Evolutionary conservation across 768 basidiomycete species (phyloP).

Genomic region (Amanita exitialis): DNA sequence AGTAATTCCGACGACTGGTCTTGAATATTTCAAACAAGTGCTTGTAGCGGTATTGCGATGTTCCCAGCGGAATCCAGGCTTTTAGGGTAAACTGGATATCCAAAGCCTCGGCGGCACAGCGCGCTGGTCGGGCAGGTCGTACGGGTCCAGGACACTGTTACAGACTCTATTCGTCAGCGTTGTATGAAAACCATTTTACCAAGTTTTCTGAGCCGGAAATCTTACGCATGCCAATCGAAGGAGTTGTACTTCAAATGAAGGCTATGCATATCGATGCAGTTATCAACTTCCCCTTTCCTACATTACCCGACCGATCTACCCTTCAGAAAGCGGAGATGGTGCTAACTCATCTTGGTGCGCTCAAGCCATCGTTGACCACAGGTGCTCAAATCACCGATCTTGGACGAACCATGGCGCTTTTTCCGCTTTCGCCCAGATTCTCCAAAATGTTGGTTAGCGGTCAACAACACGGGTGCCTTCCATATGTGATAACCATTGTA

Average conservation of each 20-base stretch:
- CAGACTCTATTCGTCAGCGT: slow-evolving; percentile 89
- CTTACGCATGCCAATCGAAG: slow-evolving; percentile 91
- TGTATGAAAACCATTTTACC: slow-evolving; percentile 90
- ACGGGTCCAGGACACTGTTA: slow-evolving; percentile 99
- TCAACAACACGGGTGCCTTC: slow-evolving; percentile 73
- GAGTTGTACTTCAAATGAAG: slow-evolving; percentile 97
- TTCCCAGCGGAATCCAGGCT: slow-evolving; percentile 73
- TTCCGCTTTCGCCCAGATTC: slow-evolving; percentile 89
- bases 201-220: slow-evolving; percentile 87
- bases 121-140: slow-evolving; percentile 93
- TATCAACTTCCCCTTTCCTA: slow-evolving; percentile 97
- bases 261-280: slow-evolving; percentile 97
- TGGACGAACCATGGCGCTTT: slow-evolving; percentile 87
- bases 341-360: slow-evolving; percentile 75
- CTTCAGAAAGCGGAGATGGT: slow-evolving; percentile 76
- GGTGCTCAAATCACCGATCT: slow-evolving; percentile 73
- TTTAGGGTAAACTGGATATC: slow-evolving; percentile 93
- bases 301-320: slow-evolving; percentile 74
- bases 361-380: slow-evolving; percentile 29
- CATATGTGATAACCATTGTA: slow-evolving; percentile 87
- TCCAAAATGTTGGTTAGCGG: slow-evolving; percentile 94
- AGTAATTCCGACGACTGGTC: background rate
- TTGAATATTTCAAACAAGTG: background rate
- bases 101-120: slow-evolving; percentile 89
- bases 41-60: slow-evolving; percentile 72